These are phyloP conservation scores for Aspergillus alliaceus DNA, from an alignment of 2,329 filamentous ascomycete genomes.

Conservation along the genomic window DNA sequence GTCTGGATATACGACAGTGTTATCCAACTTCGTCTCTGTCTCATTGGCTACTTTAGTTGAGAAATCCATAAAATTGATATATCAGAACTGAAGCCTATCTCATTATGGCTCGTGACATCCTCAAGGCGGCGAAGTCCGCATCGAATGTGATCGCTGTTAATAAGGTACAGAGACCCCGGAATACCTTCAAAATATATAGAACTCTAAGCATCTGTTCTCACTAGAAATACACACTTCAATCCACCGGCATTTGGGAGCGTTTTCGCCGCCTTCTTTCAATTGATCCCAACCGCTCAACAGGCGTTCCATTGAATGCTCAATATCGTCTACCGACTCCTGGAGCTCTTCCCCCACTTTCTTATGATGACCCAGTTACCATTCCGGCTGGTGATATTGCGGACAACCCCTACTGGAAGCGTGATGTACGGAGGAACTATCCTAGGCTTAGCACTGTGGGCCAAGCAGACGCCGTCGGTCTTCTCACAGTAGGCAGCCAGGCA, in stretches of 20 bases:
- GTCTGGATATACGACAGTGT: not conserved
- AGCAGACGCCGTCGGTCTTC: slow-evolving; percentile 78
- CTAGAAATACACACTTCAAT: slow-evolving; percentile 96
- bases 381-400: slow-evolving; percentile 87
- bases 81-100: slow-evolving; percentile 22
- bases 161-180: slow-evolving; percentile 30
- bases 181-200: not conserved
- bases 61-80: slow-evolving; percentile 5
- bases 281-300: slow-evolving; percentile 85
- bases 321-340: slow-evolving; percentile 86
- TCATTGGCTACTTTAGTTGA: not conserved
- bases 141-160: slow-evolving; percentile 37
- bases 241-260: slow-evolving; percentile 81
- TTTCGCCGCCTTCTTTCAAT: slow-evolving; percentile 77
- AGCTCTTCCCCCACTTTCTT: slow-evolving; percentile 65
- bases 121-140: slow-evolving; percentile 42
- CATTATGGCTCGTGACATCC: slow-evolving; percentile 37
- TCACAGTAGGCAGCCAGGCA: slow-evolving; percentile 79
- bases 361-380: slow-evolving; percentile 78
- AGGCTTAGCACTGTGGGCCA: slow-evolving; percentile 77
- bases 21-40: not conserved
- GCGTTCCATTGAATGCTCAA: slow-evolving; percentile 88
- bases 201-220: not conserved
- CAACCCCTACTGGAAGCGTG: slow-evolving; percentile 96
- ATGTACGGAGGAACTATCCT: slow-evolving; percentile 79